phyloP scores from a whole-genome alignment of 148 eudicot genomes.

The Spergularia marina region DNA sequence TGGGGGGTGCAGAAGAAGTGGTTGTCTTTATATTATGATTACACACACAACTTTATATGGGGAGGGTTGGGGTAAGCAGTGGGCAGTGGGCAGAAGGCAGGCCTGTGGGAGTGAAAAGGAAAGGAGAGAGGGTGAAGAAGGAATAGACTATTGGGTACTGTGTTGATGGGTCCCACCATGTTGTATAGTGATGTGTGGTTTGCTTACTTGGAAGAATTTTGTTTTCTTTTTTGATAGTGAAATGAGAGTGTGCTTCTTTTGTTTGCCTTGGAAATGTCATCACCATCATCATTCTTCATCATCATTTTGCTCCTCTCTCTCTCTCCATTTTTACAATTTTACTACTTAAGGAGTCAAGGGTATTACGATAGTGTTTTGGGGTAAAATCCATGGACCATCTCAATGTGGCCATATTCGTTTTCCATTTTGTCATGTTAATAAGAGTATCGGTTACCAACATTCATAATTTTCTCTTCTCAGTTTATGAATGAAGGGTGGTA shows the following conservation, averaged over 20 bases:
- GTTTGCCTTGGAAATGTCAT: conserved; percentile 33
- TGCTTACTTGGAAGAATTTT: conserved; percentile 24
- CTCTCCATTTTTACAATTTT: background rate
- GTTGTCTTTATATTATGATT: conserved; percentile 41
- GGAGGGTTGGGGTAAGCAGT: too few species aligned
- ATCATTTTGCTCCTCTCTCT: background rate
- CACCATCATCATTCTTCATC: conserved; percentile 20
- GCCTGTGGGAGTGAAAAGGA: conserved; percentile 12
- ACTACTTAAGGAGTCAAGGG: too few species aligned
- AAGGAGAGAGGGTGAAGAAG: background rate
- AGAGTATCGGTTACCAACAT: too few species aligned
- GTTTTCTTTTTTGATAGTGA: background rate
- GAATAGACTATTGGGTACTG: conserved; percentile 5
- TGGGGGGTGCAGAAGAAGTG: too few species aligned
- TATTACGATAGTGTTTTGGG: too few species aligned
- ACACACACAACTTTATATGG: conserved; percentile 18
- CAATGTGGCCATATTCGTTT: too few species aligned
- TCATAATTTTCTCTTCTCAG: too few species aligned
- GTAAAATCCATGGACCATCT: too few species aligned
- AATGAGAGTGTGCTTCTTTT: conserved; percentile 10
- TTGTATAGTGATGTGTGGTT: background rate
- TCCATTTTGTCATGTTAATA: too few species aligned
- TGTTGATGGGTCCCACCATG: background rate
- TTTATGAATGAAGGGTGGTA: too few species aligned
- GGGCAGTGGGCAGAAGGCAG: conserved; percentile 3